Evolutionary conservation across 169 alveolate species (phyloP).

Genomic region (Eimeria maxima): DNA sequence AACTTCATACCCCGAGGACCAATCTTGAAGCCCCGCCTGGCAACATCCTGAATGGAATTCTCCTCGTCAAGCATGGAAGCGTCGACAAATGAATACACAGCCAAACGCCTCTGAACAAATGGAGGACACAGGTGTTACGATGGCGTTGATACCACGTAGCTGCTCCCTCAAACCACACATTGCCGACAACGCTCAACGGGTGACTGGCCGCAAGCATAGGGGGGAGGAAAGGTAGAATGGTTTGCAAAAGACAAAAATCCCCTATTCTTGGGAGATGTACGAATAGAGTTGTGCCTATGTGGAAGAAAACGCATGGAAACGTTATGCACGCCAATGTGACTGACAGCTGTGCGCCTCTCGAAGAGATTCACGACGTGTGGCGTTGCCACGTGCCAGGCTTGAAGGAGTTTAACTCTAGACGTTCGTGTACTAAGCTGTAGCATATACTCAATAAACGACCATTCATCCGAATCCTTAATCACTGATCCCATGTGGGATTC

Average conservation of each 20-base stretch:
- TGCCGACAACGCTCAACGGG: background rate
- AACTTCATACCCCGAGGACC: conserved; percentile 91
- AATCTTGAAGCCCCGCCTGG: conserved; percentile 91
- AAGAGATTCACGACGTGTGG: conserved; percentile 75
- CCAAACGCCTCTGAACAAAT: conserved; percentile 87
- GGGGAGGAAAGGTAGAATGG: background rate
- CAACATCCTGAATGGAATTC: conserved; percentile 93
- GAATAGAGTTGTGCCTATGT: background rate
- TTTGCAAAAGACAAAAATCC: background rate
- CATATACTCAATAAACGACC: conserved; percentile 80
- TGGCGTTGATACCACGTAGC: background rate
- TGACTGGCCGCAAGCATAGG: background rate
- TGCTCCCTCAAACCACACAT: background rate
- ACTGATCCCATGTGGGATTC: conserved; percentile 74
- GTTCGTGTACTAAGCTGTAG: conserved; percentile 80
- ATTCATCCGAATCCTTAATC: conserved; percentile 80
- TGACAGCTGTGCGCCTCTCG: conserved; percentile 77
- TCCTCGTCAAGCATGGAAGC: conserved; percentile 90
- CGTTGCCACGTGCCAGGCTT: conserved; percentile 83
- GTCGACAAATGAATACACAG: conserved; percentile 91
- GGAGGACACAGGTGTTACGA: background rate
- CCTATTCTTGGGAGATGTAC: background rate
- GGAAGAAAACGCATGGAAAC: background rate
- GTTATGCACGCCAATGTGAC: background rate
- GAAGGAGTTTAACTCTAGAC: conserved; percentile 83